phyloP scores from a whole-genome alignment of 352 stramenopile genomes.

The Globisporangium middletonii region DNA sequence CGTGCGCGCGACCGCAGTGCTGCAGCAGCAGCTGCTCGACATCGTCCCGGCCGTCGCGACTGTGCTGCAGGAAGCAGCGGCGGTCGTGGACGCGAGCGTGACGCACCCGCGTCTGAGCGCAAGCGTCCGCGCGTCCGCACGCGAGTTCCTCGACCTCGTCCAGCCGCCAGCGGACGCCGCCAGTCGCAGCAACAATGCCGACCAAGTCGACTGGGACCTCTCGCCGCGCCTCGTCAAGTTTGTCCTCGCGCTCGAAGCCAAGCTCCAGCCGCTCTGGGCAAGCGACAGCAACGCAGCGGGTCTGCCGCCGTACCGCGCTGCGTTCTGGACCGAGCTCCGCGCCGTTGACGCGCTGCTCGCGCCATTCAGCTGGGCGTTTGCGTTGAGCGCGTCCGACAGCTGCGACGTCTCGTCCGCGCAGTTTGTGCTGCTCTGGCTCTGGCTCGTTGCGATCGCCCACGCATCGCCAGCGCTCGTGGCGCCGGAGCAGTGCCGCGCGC shows the following conservation, averaged over 20 bases:
- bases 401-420: conserved; percentile 26
- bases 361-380: conserved; percentile 40
- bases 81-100: conserved; percentile 8
- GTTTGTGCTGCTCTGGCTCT: conserved; percentile 43
- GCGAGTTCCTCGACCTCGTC: neutral
- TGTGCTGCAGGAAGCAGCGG: conserved; percentile 9
- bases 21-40: conserved; percentile 23
- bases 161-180: neutral
- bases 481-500: conserved; percentile 9
- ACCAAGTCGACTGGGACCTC: conserved; percentile 13
- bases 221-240: conserved; percentile 18
- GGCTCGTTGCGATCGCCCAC: conserved; percentile 24
- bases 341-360: conserved; percentile 28
- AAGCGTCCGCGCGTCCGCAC: neutral
- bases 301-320: conserved; percentile 6
- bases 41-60: conserved; percentile 15
- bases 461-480: conserved; percentile 5
- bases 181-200: neutral
- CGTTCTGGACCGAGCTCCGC: conserved; percentile 30
- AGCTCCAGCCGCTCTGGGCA: conserved; percentile 18
- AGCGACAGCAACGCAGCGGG: conserved; percentile 1
- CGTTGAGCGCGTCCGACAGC: conserved; percentile 25
- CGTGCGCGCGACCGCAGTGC: conserved; percentile 21
- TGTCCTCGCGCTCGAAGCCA: conserved; percentile 19
- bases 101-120: conserved; percentile 3